phyloP scores from a whole-genome alignment of 2,329 filamentous ascomycete species.

The Boeremia lycopersici region DNA sequence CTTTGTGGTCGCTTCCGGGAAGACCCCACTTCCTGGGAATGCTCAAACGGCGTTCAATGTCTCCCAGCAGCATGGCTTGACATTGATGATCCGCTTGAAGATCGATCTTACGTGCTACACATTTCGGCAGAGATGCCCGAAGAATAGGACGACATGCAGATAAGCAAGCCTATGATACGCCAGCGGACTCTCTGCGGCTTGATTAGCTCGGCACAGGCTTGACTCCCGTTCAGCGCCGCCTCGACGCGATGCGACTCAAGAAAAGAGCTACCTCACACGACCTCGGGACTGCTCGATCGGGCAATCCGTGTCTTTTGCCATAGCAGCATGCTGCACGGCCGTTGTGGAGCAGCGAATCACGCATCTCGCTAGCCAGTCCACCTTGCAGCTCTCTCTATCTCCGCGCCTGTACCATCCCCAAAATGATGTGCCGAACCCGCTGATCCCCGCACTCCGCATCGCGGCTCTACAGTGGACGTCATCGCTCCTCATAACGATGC shows the following conservation, averaged over 20 bases:
- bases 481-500: slow-evolving; percentile 9
- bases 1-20: not conserved
- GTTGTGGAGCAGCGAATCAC: slow-evolving; percentile 15
- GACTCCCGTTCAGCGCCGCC: not conserved
- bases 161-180: slow-evolving; percentile 14
- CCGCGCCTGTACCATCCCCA: slow-evolving; percentile 4
- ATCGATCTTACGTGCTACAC: slow-evolving; percentile 1
- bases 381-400: slow-evolving; percentile 1
- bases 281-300: not conserved
- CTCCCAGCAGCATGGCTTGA: slow-evolving; percentile 4
- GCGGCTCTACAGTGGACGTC: slow-evolving; percentile 16
- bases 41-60: not conserved
- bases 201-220: slow-evolving; percentile 11
- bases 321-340: slow-evolving; percentile 7
- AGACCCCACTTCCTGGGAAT: not conserved
- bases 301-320: slow-evolving; percentile 1
- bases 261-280: slow-evolving; percentile 9
- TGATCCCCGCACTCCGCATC: slow-evolving; percentile 16
- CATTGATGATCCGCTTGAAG: slow-evolving; percentile 2
- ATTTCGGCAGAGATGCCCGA: not conserved
- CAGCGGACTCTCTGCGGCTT: slow-evolving; percentile 13
- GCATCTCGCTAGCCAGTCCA: not conserved
- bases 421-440: slow-evolving; percentile 6
- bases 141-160: not conserved
- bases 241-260: slow-evolving; percentile 11